Percentiles rank a stretch among this genome's conserved stretches.
Evolutionary conservation across 805 yeast species (phyloP).

Genomic region (Lachancea fermentati): DNA sequence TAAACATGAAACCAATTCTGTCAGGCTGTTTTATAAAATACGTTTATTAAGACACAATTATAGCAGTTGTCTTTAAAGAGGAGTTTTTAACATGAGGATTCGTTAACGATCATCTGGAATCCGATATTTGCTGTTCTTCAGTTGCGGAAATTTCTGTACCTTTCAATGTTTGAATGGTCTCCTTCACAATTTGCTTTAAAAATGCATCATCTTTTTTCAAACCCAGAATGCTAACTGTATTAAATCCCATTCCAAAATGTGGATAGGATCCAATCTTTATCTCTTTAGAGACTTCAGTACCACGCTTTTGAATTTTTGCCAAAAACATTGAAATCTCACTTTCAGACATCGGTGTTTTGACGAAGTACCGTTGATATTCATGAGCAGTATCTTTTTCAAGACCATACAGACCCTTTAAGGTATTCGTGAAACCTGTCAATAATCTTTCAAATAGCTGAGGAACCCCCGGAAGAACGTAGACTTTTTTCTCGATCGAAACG

Average conservation of each 20-base stretch:
- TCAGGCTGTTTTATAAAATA: too few species aligned
- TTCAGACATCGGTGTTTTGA: constrained; percentile 57
- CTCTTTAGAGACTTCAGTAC: constrained; percentile 25
- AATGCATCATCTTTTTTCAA: constrained; percentile 34
- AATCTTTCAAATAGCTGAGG: constrained; percentile 65
- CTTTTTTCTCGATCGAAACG: constrained; percentile 57
- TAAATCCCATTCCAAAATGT: constrained; percentile 56
- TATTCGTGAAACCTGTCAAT: constrained; percentile 40
- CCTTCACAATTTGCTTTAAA: constrained; percentile 42
- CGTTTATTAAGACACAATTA: too few species aligned
- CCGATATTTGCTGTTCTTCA: constrained; percentile 43
- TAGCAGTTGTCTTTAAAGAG: not conserved
- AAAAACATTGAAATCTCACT: constrained; percentile 64
- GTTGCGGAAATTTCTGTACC: constrained; percentile 55
- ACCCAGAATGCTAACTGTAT: constrained; percentile 73
- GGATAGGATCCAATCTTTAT: constrained; percentile 85
- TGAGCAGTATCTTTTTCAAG: constrained; percentile 25
- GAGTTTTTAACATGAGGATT: not conserved
- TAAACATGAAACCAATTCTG: too few species aligned
- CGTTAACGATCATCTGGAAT: constrained; percentile 10
- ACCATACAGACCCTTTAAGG: constrained; percentile 34
- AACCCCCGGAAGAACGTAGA: constrained; percentile 77
- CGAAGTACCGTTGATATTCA: constrained; percentile 44
- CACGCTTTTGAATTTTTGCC: constrained; percentile 43
- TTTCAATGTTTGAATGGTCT: constrained; percentile 41